Base-by-base conservation (phyloP, 1,139 yeast genomes). In the Debaryomycetaceae sp. region DNA sequence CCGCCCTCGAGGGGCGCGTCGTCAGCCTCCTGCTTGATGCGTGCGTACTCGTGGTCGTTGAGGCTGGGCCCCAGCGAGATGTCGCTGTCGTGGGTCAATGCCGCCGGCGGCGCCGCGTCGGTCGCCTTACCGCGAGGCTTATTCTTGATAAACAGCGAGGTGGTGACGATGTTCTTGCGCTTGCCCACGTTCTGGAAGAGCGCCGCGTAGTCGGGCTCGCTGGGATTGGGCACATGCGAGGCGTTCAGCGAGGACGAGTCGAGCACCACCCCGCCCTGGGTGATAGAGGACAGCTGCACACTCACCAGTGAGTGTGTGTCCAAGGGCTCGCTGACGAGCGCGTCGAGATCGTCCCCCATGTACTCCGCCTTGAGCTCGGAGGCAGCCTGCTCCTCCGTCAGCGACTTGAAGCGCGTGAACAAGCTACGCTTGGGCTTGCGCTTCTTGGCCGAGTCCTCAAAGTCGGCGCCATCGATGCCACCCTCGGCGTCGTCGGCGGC, bases 121-220 rank as follows among this genome's bases (percentile, higher is more conserved):
- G 51, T 51, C 12, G 37, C 28, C 30, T 43, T 47, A n/a, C n/a
- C n/a, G n/a, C n/a, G n/a, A 4, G 45, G 32, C 32, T 52, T 56
- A 10, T 44, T 31, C 28, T 51, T 61, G 32, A 49, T 44, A 36
- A 52, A 51, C 25, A 43, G 37, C 15, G 53, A 45, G 18, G 52
- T 43, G 25, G 43, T 42, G 10, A 53, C 58, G 15, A 57, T 53
- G 23, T 53, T 57, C 38, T 62, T 61, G 23, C 73, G 46, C 39
- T 65, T 67, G 2, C 71, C 71, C 5, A 67, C 69, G 33, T 64
- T 63, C 37, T 65, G 64, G 42, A 67, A 67, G 18, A 67, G 53
- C 3, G 72, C 71, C 2, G 65, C 71, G 42, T 67, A 67, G 43
- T 67, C 69, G 1, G 72, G 72, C 32, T 59, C 67, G 9, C 12